phyloP scores from a whole-genome alignment of 495 filamentous ascomycete genomes.

The Annulohypoxylon nitens region DNA sequence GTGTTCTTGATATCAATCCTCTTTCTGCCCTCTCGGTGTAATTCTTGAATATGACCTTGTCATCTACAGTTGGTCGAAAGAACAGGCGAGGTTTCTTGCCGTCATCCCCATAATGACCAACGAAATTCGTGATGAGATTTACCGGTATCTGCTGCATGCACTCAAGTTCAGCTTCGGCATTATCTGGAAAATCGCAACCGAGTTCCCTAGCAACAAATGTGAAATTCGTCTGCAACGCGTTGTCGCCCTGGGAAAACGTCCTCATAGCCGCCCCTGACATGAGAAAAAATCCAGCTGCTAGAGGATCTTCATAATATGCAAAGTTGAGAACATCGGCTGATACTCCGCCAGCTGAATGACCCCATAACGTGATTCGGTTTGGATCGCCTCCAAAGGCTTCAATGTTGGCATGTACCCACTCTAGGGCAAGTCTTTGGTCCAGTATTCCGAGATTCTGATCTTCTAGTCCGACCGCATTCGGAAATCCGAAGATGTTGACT shows the following conservation, averaged over 20 bases:
- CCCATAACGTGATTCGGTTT: constrained; percentile 68
- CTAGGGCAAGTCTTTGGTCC: constrained; percentile 69
- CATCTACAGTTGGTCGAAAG: constrained; percentile 60
- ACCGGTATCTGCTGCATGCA: constrained; percentile 60
- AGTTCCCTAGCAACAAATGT: constrained; percentile 57
- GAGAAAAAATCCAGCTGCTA: constrained; percentile 61
- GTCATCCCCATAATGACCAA: constrained; percentile 56
- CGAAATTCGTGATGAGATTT: constrained; percentile 55
- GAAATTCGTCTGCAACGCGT: constrained; percentile 56
- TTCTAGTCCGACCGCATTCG: constrained; percentile 58
- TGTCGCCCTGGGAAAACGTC: constrained; percentile 50
- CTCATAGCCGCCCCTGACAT: constrained; percentile 60
- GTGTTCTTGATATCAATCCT: constrained; percentile 47
- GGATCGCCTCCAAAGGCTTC: constrained; percentile 76
- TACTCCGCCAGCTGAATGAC: constrained; percentile 62
- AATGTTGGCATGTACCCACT: constrained; percentile 80
- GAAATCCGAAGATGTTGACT: constrained; percentile 72
- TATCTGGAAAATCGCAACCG: constrained; percentile 55
- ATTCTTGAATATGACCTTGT: constrained; percentile 59
- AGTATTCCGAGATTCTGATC: constrained; percentile 65
- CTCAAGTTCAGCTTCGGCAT: constrained; percentile 53
- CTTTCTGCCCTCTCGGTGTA: constrained; percentile 53
- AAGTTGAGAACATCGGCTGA: constrained; percentile 60
- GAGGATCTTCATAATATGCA: constrained; percentile 61
- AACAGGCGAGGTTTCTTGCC: constrained; percentile 51